Base-by-base conservation (phyloP, 495 filamentous ascomycete species). In the Trichoderma asperelloides region DNA sequence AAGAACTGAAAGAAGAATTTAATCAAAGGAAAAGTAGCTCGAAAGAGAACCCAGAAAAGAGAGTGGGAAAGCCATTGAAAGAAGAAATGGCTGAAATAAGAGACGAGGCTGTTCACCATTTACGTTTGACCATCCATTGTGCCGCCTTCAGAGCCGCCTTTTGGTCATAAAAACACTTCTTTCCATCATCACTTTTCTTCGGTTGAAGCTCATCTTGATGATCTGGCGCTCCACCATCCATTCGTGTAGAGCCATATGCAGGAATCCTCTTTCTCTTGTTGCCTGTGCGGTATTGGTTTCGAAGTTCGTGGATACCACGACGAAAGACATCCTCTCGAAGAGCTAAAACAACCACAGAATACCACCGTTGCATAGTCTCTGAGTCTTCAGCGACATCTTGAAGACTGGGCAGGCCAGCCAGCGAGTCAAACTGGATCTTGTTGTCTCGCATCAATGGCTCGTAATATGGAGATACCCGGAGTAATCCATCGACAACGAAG, bases 131-230 rank as follows among this genome's bases (percentile, higher is more conserved):
- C 11, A 60, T 12, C 25, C 55, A 30, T 15, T 11, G 9, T 9
- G 55, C 55, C 55, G n/a, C 11, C 23, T 30, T 30, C 55, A 60
- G 8, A 4, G 27, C 55, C 1, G 27, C n/a, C 12, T 27, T 12
- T 11, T 30, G 8, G 25, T 60, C 55, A 60, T 28, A 60, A 18
- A 60, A 60, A 0, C 9, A 11, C 55, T 11, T 28, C 3, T 30
- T 11, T 7, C n/a, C 25, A 11, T 60, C 12, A 1, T 4, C 4
- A n/a, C 16, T n/a, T 15, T 62, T 41, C n/a, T 12, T 9, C 11
- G 28, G 33, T 33, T 64, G 63, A 6, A 64, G 30, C 30, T 64
- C 63, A 23, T 64, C 63, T 21, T 40, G 18, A 41, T 64, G 63
- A 41, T 64, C 63, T 21, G 63, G 63, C 33, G n/a, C 28, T 11